Evolutionary conservation across 2,329 filamentous ascomycete species (phyloP).

Genomic region (Cladorrhinum sp.): DNA sequence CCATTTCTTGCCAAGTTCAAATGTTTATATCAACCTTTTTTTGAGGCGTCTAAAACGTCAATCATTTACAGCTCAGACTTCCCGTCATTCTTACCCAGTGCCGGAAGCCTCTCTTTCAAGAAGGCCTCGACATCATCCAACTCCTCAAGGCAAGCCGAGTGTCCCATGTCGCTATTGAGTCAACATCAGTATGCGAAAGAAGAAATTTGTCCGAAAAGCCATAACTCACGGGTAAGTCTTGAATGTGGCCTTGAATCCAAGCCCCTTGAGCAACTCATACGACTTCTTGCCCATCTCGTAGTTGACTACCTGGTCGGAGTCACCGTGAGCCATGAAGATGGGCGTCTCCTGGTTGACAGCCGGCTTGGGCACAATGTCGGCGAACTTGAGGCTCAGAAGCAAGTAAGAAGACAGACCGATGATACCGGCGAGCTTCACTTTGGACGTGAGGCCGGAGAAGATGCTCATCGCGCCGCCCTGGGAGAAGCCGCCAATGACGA

Average conservation of each 20-base stretch:
- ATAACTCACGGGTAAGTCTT: slow-evolving; percentile 67
- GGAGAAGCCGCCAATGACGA: slow-evolving; percentile 82
- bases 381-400: slow-evolving; percentile 55
- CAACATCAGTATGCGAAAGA: neutral
- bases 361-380: slow-evolving; percentile 37
- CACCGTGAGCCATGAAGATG: slow-evolving; percentile 88
- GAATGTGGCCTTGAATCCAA: slow-evolving; percentile 72
- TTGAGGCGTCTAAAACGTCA: too few species aligned
- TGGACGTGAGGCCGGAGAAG: slow-evolving; percentile 71
- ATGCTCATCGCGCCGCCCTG: slow-evolving; percentile 87
- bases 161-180: slow-evolving; percentile 60
- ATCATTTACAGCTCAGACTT: slow-evolving; percentile 38
- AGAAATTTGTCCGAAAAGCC: neutral
- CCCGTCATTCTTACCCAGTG: slow-evolving; percentile 34
- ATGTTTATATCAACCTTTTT: too few species aligned
- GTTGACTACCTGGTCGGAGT: slow-evolving; percentile 69
- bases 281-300: slow-evolving; percentile 67
- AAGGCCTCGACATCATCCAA: slow-evolving; percentile 75
- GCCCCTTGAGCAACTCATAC: slow-evolving; percentile 61
- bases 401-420: slow-evolving; percentile 83
- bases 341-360: slow-evolving; percentile 70
- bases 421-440: slow-evolving; percentile 77
- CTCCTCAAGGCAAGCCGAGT: slow-evolving; percentile 74
- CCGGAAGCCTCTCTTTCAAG: slow-evolving; percentile 45
- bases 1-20: too few species aligned